Evolutionary conservation across 345 rosid species (phyloP).

Genomic region (Linum usitatissimum): DNA sequence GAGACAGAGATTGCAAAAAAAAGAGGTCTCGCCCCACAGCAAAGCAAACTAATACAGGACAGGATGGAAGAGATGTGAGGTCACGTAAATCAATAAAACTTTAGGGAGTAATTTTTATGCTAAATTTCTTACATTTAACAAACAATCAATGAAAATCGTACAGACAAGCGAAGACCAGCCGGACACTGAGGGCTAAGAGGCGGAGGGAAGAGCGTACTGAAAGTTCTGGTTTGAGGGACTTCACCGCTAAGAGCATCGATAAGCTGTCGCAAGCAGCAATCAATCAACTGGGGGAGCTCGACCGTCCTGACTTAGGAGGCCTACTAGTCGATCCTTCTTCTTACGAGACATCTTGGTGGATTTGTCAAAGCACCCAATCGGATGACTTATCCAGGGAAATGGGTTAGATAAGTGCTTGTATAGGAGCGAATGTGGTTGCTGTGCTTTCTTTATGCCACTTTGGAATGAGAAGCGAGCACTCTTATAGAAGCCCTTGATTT

Average conservation of each 20-base stretch:
- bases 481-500: neutral
- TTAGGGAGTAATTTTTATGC: neutral
- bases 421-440: neutral
- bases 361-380: neutral
- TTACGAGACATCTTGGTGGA: neutral
- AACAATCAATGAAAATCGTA: neutral
- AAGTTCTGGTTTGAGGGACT: neutral
- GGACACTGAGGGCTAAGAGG: neutral
- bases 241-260: neutral
- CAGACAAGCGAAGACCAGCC: neutral
- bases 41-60: neutral
- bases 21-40: slow-evolving; percentile 1
- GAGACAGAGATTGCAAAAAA: neutral
- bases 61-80: neutral
- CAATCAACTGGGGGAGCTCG: neutral
- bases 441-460: neutral
- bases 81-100: neutral
- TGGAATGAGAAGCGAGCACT: neutral
- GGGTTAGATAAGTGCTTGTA: neutral
- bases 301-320: neutral
- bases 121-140: neutral
- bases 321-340: neutral
- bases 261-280: neutral
- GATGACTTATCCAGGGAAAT: neutral
- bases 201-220: neutral